Evolutionary conservation across 495 filamentous ascomycete genomes (phyloP).

Genomic region (Annulohypoxylon bovei): DNA sequence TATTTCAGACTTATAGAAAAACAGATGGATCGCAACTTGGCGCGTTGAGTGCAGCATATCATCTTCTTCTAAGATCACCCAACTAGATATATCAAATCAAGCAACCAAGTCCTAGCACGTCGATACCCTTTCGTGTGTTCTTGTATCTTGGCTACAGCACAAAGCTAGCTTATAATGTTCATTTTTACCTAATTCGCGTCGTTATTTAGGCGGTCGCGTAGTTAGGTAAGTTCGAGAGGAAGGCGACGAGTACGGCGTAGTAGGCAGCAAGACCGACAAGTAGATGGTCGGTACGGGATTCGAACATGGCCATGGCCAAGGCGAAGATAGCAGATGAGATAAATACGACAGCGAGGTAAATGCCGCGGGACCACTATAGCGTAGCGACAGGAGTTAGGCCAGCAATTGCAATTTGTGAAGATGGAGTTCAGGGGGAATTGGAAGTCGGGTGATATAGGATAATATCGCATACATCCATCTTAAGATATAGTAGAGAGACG

Average conservation of each 20-base stretch:
- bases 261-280: conserved; percentile 25
- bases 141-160: neutral
- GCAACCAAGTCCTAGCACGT: neutral
- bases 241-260: conserved; percentile 20
- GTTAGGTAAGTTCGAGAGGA: conserved; percentile 20
- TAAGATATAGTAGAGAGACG: conserved; percentile 7
- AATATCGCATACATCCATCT: neutral
- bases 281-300: conserved; percentile 9
- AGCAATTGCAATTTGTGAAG: neutral
- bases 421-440: neutral
- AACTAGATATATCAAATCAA: neutral
- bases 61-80: neutral
- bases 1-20: neutral
- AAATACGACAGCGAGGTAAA: conserved; percentile 8
- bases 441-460: too few relatives aligned
- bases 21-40: neutral
- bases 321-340: conserved; percentile 9
- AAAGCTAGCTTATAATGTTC: neutral
- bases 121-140: neutral
- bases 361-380: conserved; percentile 3
- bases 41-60: neutral
- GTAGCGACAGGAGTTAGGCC: neutral
- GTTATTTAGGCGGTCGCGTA: neutral
- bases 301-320: conserved; percentile 5
- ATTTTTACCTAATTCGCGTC: too few relatives aligned